Conservation (phyloP, 2,329 filamentous ascomycete genomes). For the Penicillium sp. region DNA sequence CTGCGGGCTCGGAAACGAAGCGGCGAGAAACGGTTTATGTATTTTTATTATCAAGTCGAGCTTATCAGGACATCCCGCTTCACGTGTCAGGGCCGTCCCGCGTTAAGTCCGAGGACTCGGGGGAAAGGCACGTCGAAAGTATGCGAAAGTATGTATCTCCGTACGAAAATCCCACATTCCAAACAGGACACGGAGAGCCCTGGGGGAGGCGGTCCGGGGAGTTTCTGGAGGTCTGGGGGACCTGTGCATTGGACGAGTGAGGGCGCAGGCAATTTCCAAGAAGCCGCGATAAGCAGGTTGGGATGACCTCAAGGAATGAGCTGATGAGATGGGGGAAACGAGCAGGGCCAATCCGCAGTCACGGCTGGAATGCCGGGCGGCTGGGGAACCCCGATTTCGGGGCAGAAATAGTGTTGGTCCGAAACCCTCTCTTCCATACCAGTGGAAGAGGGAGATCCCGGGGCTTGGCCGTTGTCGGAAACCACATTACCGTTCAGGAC, state of each 20-base stretch:
- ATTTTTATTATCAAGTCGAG: conserved; percentile 18
- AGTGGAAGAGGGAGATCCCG: conserved; percentile 19
- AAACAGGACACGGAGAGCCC: not conserved
- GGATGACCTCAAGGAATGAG: conserved; percentile 29
- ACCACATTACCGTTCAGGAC: not conserved
- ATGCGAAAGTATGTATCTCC: not conserved
- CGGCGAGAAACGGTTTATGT: conserved; percentile 11
- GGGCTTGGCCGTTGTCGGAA: conserved; percentile 36
- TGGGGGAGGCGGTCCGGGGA: not conserved
- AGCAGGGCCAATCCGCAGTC: conserved; percentile 18
- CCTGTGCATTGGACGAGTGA: conserved; percentile 6
- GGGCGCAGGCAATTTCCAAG: conserved; percentile 6
- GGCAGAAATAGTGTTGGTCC: conserved; percentile 1
- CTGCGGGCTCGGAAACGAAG: not conserved
- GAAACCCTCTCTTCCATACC: conserved; percentile 2
- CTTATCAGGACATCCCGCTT: conserved; percentile 14
- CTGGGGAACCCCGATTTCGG: conserved; percentile 32
- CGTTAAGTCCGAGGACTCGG: conserved; percentile 1
- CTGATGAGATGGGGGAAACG: conserved; percentile 15
- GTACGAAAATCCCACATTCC: not conserved
- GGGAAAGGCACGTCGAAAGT: not conserved
- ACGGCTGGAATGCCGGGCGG: conserved; percentile 14
- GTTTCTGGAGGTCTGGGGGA: conserved; percentile 2
- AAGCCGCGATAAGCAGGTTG: conserved; percentile 25
- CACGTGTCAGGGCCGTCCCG: conserved; percentile 11